phyloP scores from a whole-genome alignment of 257 asterid genomes.

The Anisodus tanguticus region DNA sequence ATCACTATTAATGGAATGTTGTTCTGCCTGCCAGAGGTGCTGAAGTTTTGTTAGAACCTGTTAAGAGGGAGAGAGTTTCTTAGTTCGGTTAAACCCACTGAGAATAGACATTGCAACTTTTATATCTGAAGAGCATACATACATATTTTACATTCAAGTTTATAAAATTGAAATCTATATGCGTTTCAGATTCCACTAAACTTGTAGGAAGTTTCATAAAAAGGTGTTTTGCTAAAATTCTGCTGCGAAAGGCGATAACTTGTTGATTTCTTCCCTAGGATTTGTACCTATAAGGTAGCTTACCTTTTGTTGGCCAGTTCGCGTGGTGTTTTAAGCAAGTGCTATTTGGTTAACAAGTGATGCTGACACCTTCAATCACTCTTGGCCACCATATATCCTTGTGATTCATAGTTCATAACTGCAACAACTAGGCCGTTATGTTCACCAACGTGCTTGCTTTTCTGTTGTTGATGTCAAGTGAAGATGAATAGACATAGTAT shows the following conservation, averaged over 20 bases:
- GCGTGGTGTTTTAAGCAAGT: neutral
- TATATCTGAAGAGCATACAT: neutral
- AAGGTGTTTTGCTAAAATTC: neutral
- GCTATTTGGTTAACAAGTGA: neutral
- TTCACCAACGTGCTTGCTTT: neutral
- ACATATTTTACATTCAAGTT: neutral
- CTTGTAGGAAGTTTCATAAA: neutral
- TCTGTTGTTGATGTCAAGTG: neutral
- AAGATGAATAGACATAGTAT: neutral
- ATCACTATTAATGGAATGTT: neutral
- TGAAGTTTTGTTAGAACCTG: conserved; percentile 20
- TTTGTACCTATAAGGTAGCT: neutral
- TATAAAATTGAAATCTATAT: neutral
- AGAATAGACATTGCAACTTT: neutral
- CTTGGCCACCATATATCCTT: neutral
- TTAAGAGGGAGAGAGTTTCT: neutral
- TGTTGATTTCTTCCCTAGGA: neutral
- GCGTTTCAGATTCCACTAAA: neutral
- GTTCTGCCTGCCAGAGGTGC: conserved; percentile 2
- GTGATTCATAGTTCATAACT: neutral
- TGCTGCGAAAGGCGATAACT: neutral
- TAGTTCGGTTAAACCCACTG: neutral
- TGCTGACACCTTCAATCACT: neutral
- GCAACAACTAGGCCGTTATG: conserved; percentile 19
- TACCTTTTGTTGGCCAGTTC: neutral